Percentiles rank a stretch among this genome's conserved stretches.
Evolutionary conservation across 208 protist species (phyloP).

Genomic region (Angomonas ambiguus): DNA sequence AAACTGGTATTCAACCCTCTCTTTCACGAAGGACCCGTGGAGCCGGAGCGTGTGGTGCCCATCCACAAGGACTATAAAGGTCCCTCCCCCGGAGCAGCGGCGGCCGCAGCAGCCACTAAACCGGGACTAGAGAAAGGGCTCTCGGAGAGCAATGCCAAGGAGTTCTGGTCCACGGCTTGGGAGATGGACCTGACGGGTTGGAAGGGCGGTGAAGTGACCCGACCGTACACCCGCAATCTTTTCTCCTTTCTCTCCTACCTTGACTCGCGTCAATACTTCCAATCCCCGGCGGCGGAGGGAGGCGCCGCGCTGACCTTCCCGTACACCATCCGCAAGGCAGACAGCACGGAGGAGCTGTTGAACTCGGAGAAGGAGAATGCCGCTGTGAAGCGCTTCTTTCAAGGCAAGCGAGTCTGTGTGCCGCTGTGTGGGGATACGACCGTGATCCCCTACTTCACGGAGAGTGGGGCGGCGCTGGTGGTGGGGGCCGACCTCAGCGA

Average conservation of each 20-base stretch:
- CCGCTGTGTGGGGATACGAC: slow-evolving; percentile 55
- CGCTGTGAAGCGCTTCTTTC: slow-evolving; percentile 29
- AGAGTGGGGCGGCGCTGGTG: slow-evolving; percentile 31
- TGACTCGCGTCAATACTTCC: background rate
- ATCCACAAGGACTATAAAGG: no score
- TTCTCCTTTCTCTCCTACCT: slow-evolving; percentile 17
- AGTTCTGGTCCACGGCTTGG: slow-evolving; percentile 52
- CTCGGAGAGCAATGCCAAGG: slow-evolving; percentile 17
- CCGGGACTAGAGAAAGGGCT: background rate
- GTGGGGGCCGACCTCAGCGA: slow-evolving; percentile 33
- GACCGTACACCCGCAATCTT: slow-evolving; percentile 43
- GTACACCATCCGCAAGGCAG: background rate
- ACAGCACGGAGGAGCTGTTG: slow-evolving; percentile 12
- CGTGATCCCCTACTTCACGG: slow-evolving; percentile 36
- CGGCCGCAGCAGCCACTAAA: no score
- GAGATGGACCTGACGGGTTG: slow-evolving; percentile 29
- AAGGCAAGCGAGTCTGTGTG: slow-evolving; percentile 39
- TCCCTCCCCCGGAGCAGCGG: no score
- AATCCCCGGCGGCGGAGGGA: background rate
- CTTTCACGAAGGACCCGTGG: background rate
- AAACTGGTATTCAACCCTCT: slow-evolving; percentile 6
- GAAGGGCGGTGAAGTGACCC: slow-evolving; percentile 23
- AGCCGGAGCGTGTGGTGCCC: no score
- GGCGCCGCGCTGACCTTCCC: slow-evolving; percentile 1
- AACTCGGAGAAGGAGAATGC: slow-evolving; percentile 21